Base-by-base conservation (phyloP, 148 eudicot species). In the Simmondsia chinensis region DNA sequence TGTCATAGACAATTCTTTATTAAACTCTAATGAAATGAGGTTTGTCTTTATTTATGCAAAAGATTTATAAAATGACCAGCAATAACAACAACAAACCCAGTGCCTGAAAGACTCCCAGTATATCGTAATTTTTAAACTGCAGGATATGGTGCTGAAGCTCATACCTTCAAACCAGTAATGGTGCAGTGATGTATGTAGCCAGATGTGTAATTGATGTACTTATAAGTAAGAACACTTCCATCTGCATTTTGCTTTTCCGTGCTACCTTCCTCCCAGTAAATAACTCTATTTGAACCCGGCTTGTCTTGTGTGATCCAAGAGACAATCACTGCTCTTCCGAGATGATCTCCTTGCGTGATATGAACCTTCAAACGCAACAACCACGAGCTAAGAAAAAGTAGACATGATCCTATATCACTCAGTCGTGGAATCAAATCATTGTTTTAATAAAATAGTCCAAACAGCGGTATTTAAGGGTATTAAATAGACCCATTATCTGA, bases 111-210 rank as follows among this genome's bases (percentile, higher is more conserved):
- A n/a, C n/a, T n/a, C n/a, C n/a, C n/a, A n/a, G n/a, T n/a, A n/a
- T n/a, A n/a, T n/a, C n/a, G n/a, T n/a, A n/a, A n/a, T n/a, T n/a
- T n/a, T n/a, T n/a, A n/a, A n/a, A n/a, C n/a, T n/a, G 10, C 12
- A 21, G 14, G 6, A 3, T 9, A 39, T 3, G 26, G 39, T 13
- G 21, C 33, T 5, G 37, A 26, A 43, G 32, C 35, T 31, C 53
- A 40, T 44, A 81, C 95, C 86, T 77, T 74, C 51, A 85, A 63
- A 42, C 69, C 64, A 24, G 70, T 32, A 40, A 81, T 73, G 51
- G 83, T 81, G 46, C 95, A 81, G 20, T 86, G 85, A 34, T 80
- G 89, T 48, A 84, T 84, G 66, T 63, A 84, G 20, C 82, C 84
- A 7, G 94, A 84, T 9, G 79, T 84, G 56, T 84, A 84, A 51